phyloP scores from a whole-genome alignment of 2,329 filamentous ascomycete species.

The Nemania diffusa region DNA sequence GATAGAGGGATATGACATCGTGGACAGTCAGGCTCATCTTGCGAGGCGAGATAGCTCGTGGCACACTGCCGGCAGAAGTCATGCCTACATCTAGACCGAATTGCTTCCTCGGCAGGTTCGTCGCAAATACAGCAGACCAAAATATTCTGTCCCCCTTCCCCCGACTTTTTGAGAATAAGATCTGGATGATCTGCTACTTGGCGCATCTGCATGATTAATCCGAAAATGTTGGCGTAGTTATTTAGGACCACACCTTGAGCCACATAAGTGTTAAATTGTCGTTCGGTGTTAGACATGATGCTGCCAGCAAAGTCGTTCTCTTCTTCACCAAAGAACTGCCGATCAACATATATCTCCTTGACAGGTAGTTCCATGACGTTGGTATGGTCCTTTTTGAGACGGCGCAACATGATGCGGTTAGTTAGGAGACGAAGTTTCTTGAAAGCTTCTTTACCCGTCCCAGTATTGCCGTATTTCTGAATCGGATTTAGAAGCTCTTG shows the following conservation, averaged over 20 bases:
- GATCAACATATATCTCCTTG: conserved; percentile 90
- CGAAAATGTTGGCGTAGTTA: conserved; percentile 99
- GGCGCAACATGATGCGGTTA: conserved; percentile 93
- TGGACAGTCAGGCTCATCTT: conserved; percentile 83
- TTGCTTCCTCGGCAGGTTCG: conserved; percentile 93
- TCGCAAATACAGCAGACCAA: conserved; percentile 95
- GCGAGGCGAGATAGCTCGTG: conserved; percentile 81
- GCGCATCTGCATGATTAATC: conserved; percentile 98
- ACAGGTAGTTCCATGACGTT: conserved; percentile 96
- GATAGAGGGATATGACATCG: conserved; percentile 88
- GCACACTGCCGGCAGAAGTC: conserved; percentile 89
- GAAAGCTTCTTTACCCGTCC: conserved; percentile 75
- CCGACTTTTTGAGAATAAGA: conserved; percentile 88
- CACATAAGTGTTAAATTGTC: conserved; percentile 95
- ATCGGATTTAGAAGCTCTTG: conserved; percentile 93
- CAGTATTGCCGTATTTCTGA: conserved; percentile 68
- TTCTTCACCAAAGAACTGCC: conserved; percentile 95
- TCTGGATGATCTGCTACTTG: conserved; percentile 98
- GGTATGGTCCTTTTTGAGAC: conserved; percentile 92
- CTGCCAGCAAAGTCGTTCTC: conserved; percentile 95
- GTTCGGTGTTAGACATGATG: conserved; percentile 91
- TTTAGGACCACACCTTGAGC: conserved; percentile 93
- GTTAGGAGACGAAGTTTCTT: conserved; percentile 87
- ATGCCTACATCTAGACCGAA: conserved; percentile 91
- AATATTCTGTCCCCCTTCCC: conserved; percentile 87